Evolutionary conservation across 2,329 filamentous ascomycete genomes (phyloP), one percentile per base, ranked within the genome.

Genomic region (Aspergillus sp.): DNA sequence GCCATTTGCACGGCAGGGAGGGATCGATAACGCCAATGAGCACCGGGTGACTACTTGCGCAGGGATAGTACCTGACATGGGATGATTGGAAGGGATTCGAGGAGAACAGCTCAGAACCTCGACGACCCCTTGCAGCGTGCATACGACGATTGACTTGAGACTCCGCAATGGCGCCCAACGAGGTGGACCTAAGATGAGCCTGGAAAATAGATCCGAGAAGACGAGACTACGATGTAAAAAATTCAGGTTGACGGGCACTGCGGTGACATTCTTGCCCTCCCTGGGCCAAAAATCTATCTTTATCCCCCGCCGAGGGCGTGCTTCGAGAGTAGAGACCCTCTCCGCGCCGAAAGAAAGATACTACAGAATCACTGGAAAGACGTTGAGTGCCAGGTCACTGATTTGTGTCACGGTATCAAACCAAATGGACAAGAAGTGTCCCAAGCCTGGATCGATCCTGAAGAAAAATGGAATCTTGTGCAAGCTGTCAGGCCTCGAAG

Each of bases 61-160:
- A 47, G 34, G 34, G 47, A 19, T 41, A 34, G 31, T 48, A 38
- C 34, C 11, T 41, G 34, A 31, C 30, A 8, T 4, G 45, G 11
- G 41, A 13, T 8, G 43, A 46, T 30, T 31, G 47, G 43, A 51
- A 60, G 31, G 51, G 45, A 55, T 43, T 17, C 25, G 15, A 50
- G 17, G n/a, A 9, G 31, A 4, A 57, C 34, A n/a, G 34, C 17
- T 13, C n/a, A 30, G 3, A 25, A 55, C 34, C 13, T 9, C 23
- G 9, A 48, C 28, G 9, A 48, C 28, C 53, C 59, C 59, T 60
- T 60, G 53, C 59, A 56, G 53, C 23, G 38, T 31, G 55, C 47
- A 34, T 23, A 30, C 17, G 48, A 34, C 34, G 31, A 41, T 17
- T 41, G 11, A 13, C 34, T 41, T 15, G 34, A 41, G 34, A 15